Base-by-base conservation (phyloP, 1,284 basidiomycete species). In the Boletellus deceptivus region DNA sequence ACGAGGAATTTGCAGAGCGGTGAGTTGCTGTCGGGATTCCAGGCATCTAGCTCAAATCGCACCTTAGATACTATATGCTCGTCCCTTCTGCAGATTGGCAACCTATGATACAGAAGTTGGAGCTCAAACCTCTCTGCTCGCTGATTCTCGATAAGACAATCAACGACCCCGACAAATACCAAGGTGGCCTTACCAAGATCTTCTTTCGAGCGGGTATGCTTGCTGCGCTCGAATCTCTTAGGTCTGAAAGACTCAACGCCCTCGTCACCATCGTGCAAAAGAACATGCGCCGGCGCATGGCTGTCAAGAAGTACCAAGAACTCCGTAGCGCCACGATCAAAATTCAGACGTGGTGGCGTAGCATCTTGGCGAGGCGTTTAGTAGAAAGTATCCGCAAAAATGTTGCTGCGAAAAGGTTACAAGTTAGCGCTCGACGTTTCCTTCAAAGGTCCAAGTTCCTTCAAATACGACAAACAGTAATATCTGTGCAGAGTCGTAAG, bases 161-260 rank as follows among this genome's bases (percentile, higher is more conserved):
- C 65, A 87, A 86, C 38, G 96, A 99, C 59, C 80, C 88, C 22
- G 93, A 98, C 76, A 98, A 98, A 77, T 98, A 97, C 71, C 97
- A 99, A 73, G 85, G 89, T 62, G 97, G 97, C 60, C 79, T 95
- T 22, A 98, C 93, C 33, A 99, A 99, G 75, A 97, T 99, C 64
- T 99, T 99, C 77, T 99, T 99, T 83, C 86, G 97, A 49, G 94
- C 97, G 11, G 97, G 97, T 58, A 98, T 99, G 91, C 86, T 99
- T 38, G 96, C 97, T n/a, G 88, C 91, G 14, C 81, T 99, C 48
- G 97, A 99, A 71, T 86, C 93, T 31, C 76, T 94, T 46, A 88
- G 97, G 25, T 87, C 92, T 7, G 86, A 91, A 55, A 82, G 90
- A 54, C 80, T 99, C 50, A 96, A 98, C 65, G 76, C 84, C 17